Evolutionary conservation across 2,329 filamentous ascomycete species (phyloP), one percentile per base, ranked within the genome.

Genomic region (Aspergillus sojae): DNA sequence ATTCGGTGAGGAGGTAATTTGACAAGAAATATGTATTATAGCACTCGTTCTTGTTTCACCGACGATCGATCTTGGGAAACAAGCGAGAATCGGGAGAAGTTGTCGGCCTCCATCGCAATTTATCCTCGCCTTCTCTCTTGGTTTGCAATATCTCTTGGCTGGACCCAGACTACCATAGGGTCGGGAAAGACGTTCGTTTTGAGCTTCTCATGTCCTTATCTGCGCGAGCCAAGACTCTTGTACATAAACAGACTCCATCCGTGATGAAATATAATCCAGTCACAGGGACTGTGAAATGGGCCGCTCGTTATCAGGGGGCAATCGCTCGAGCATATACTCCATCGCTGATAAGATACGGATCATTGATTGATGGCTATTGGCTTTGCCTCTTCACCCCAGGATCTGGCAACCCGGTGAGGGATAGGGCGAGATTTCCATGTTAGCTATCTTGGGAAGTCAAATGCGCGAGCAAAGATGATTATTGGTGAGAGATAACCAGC

Each of bases 401-500:
- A 50, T 50, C 46, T 26, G 26, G 46, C 14, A 50, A 50, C 46
- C 46, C 7, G 7, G 46, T 30, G 46, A 12, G 46, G 46, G 12
- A 30, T 50, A 50, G 46, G 26, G 46, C 14, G 46, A n/a, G 14
- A n/a, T 50, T 21, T 23, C 10, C 16, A 50, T 50, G 23, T 28
- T 50, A 52, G 28, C 48, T 52, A 19, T 32, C 48, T 52, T 52
- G 48, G 48, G 48, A 52, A 52, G 28, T 52, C 28, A 32, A 52
- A 32, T 52, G 48, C 48, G 48, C 48, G 9, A 34, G 9, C 12
- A 6, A n/a, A 10, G 11, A 5, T n/a, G 26, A 21, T 52, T 19
- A 52, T 52, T 52, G 48, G 48, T 32, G 48, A 52, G 48, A 52
- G 48, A 52, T 52, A 52, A 52, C 48, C 23, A 10, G 26, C 26